A percentile compares a stretch with the other conserved stretches of the same genome.
phyloP scores from a whole-genome alignment of 2,329 filamentous ascomycete genomes.

The Diaporthe ilicicola region DNA sequence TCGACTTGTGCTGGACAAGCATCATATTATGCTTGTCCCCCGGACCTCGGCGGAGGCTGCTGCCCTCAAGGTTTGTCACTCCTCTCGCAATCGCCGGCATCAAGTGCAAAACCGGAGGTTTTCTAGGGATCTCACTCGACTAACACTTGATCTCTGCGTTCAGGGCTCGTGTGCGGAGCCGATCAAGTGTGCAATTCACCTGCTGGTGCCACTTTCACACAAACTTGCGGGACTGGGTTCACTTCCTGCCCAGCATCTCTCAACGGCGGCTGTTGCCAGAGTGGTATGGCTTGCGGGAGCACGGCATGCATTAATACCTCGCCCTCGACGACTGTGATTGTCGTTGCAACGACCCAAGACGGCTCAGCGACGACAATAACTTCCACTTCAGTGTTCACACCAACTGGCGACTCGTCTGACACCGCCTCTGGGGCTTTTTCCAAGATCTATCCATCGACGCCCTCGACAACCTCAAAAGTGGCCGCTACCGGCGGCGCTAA shows the following conservation, averaged over 20 bases:
- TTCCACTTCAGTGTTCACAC: conserved; percentile 50
- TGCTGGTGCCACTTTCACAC: conserved; percentile 49
- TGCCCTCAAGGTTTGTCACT: conserved; percentile 40
- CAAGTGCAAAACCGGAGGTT: no score
- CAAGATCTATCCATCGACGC: conserved; percentile 54
- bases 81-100: neutral
- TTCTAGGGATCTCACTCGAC: neutral
- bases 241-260: conserved; percentile 59
- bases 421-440: conserved; percentile 41
- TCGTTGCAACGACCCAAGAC: conserved; percentile 55
- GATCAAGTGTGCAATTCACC: conserved; percentile 53
- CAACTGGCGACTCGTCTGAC: conserved; percentile 41
- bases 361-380: conserved; percentile 50
- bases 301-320: conserved; percentile 57
- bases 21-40: conserved; percentile 52
- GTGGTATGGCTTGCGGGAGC: conserved; percentile 57
- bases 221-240: conserved; percentile 54
- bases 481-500: conserved; percentile 41
- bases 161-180: conserved; percentile 53
- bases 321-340: conserved; percentile 54
- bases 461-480: conserved; percentile 53
- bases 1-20: conserved; percentile 45
- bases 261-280: conserved; percentile 62
- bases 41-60: conserved; percentile 46
- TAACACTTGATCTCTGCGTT: conserved; percentile 49